Percentiles rank a stretch among this genome's conserved stretches.
These are phyloP conservation scores for Acer negundo DNA, from an alignment of 345 rosid species.

Conservation along the genomic window DNA sequence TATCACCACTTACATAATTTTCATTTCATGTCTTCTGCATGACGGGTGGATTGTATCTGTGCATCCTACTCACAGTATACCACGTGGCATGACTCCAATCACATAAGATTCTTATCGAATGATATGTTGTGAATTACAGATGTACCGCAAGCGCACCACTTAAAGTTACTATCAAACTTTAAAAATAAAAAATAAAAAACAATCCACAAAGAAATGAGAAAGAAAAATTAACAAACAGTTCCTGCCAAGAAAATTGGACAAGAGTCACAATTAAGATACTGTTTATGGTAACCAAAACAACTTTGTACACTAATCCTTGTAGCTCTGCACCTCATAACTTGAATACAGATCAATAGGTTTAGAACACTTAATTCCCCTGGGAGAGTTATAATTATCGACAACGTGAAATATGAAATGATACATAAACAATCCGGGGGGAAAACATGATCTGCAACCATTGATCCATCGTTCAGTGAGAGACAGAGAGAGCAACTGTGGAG, in stretches of 20 bases:
- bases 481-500: not conserved
- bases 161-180: too few species aligned
- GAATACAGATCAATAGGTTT: not conserved
- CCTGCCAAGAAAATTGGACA: not conserved
- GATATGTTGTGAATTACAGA: too few species aligned
- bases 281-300: not conserved
- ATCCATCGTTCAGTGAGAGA: not conserved
- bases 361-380: not conserved
- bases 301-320: not conserved
- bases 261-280: not conserved
- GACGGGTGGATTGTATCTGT: too few species aligned
- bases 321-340: not conserved
- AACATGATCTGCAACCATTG: constrained; percentile 8
- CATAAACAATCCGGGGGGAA: too few species aligned
- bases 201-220: not conserved
- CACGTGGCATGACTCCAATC: too few species aligned
- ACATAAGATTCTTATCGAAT: too few species aligned
- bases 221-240: not conserved
- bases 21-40: too few species aligned
- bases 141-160: too few species aligned
- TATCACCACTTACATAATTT: too few species aligned
- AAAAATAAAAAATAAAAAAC: too few species aligned
- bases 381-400: not conserved
- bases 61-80: too few species aligned
- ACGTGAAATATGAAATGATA: not conserved